Evolutionary conservation across 2,329 filamentous ascomycete species (phyloP).

Genomic region (Nigrograna mackinnonii): DNA sequence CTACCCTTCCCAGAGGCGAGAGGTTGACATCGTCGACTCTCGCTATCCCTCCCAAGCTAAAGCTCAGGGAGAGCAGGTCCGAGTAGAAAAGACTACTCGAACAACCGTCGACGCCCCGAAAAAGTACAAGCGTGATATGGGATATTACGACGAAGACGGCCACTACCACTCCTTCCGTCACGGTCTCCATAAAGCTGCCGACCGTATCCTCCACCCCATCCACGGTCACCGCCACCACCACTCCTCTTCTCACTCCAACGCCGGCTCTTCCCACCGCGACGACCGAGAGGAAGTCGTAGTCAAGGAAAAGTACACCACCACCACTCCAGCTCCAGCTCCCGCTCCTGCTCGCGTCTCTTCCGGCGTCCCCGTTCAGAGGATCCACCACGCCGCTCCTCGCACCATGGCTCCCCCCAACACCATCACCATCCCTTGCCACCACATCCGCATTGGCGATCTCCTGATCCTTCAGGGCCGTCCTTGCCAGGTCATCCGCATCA

Average conservation of each 20-base stretch:
- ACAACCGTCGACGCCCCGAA: slow-evolving; percentile 57
- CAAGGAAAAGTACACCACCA: slow-evolving; percentile 46
- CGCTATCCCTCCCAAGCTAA: slow-evolving; percentile 36
- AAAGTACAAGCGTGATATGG: slow-evolving; percentile 66
- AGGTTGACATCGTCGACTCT: slow-evolving; percentile 37
- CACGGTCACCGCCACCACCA: slow-evolving; percentile 58
- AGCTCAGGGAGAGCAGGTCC: slow-evolving; percentile 48
- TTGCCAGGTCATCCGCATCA: slow-evolving; percentile 99
- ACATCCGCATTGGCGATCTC: slow-evolving; percentile 98
- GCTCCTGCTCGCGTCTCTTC: slow-evolving; percentile 37
- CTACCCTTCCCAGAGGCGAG: slow-evolving; percentile 38
- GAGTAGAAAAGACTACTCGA: slow-evolving; percentile 52
- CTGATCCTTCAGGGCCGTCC: slow-evolving; percentile 98
- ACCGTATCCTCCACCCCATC: slow-evolving; percentile 67
- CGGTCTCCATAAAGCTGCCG: slow-evolving; percentile 68
- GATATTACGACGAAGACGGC: slow-evolving; percentile 80
- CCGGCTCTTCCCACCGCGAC: slow-evolving; percentile 21
- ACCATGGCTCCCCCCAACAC: slow-evolving; percentile 71
- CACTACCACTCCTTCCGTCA: slow-evolving; percentile 76
- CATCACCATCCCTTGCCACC: slow-evolving; percentile 98
- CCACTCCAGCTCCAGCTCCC: slow-evolving; percentile 28
- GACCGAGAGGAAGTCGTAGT: slow-evolving; percentile 52
- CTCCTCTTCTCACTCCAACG: slow-evolving; percentile 40
- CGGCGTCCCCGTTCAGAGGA: slow-evolving; percentile 36
- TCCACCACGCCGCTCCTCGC: slow-evolving; percentile 22